Evolutionary conservation across 345 rosid genomes (phyloP).

Genomic region (Limnanthes douglasii): DNA sequence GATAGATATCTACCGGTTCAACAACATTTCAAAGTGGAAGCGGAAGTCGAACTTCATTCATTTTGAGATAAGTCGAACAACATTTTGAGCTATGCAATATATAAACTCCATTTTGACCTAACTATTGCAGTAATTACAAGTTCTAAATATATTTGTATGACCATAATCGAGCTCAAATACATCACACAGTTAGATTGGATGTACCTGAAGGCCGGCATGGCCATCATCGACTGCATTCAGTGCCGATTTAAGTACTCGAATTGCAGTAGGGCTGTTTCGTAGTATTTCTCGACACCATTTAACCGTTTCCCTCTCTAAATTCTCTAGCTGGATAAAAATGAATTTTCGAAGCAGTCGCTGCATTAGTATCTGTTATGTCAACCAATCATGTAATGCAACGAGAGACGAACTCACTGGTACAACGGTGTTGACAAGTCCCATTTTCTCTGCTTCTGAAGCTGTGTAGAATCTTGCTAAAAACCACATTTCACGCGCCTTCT

Average conservation of each 20-base stretch:
- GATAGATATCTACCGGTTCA: too few species aligned
- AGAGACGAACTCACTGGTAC: slow-evolving; percentile 47
- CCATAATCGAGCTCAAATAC: too few species aligned
- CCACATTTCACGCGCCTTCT: slow-evolving; percentile 97
- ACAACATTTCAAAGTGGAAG: too few species aligned
- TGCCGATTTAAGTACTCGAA: slow-evolving; percentile 81
- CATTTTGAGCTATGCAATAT: too few species aligned
- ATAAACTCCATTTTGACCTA: too few species aligned
- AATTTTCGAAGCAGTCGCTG: too few species aligned
- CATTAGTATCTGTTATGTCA: background rate
- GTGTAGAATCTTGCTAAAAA: slow-evolving; percentile 73
- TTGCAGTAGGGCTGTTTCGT: slow-evolving; percentile 84
- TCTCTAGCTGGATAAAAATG: slow-evolving; percentile 35
- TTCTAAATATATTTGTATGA: too few species aligned
- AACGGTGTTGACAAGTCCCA: slow-evolving; percentile 87
- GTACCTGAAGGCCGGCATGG: slow-evolving; percentile 86
- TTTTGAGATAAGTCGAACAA: too few species aligned
- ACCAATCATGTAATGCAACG: background rate
- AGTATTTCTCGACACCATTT: slow-evolving; percentile 88
- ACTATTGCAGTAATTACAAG: too few species aligned
- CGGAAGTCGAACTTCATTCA: too few species aligned
- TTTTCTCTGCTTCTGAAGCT: slow-evolving; percentile 81
- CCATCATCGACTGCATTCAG: slow-evolving; percentile 93
- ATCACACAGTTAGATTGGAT: background rate
- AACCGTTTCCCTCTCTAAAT: slow-evolving; percentile 73